A percentile compares a stretch with the other conserved stretches of the same genome.
These are phyloP conservation scores for Aspergillus flavus DNA, from an alignment of 2,329 filamentous ascomycete species.

Conservation along the genomic window DNA sequence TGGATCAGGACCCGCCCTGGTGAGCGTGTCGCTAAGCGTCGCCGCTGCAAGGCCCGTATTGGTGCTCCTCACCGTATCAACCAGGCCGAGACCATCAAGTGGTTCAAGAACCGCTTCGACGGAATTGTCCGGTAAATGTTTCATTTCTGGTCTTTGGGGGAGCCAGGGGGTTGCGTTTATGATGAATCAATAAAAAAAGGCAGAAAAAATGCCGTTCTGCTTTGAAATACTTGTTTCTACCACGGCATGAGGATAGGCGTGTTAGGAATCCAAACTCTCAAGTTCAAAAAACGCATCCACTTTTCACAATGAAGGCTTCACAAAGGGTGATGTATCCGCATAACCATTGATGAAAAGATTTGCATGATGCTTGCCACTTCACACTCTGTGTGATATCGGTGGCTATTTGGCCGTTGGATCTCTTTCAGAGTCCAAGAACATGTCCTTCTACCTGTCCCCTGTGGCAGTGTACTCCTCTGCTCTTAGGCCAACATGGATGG, in stretches of 20 bases:
- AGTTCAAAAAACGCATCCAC: slow-evolving; percentile 43
- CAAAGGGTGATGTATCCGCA: slow-evolving; percentile 58
- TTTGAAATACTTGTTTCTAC: slow-evolving; percentile 35
- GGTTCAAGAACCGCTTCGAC: slow-evolving; percentile 96
- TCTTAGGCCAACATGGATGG: neutral
- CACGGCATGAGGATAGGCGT: slow-evolving; percentile 43
- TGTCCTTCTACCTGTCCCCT: neutral
- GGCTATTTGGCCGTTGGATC: slow-evolving; percentile 12
- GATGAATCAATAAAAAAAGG: slow-evolving; percentile 37
- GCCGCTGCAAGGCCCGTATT: slow-evolving; percentile 83
- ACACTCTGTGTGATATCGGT: slow-evolving; percentile 6
- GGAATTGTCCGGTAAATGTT: slow-evolving; percentile 92
- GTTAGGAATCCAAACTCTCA: slow-evolving; percentile 43
- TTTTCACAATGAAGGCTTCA: slow-evolving; percentile 62
- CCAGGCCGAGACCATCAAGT: slow-evolving; percentile 94
- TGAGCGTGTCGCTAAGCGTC: slow-evolving; percentile 95
- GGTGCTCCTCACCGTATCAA: slow-evolving; percentile 90
- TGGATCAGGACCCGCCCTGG: slow-evolving; percentile 79
- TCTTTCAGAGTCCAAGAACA: neutral
- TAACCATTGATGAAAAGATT: slow-evolving; percentile 57
- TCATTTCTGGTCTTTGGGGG: slow-evolving; percentile 24
- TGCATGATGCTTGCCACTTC: slow-evolving; percentile 24
- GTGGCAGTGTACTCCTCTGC: slow-evolving; percentile 4
- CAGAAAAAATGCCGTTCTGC: slow-evolving; percentile 25
- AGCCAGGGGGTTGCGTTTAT: slow-evolving; percentile 34